Evolutionary conservation across 768 basidiomycete genomes (phyloP).

Genomic region (Clitopilus passeckerianus): DNA sequence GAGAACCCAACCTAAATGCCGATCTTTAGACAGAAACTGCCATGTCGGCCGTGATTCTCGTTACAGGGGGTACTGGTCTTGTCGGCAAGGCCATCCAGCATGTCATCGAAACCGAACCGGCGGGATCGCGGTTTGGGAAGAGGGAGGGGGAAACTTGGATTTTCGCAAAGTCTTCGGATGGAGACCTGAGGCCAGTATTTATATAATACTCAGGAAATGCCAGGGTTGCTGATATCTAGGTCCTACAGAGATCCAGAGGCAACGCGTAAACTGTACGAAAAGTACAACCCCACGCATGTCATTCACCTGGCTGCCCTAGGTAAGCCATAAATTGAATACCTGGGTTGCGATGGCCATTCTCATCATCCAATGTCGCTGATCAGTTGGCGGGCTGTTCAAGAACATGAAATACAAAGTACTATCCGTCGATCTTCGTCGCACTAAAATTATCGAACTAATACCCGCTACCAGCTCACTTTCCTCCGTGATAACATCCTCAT

Average conservation of each 20-base stretch:
- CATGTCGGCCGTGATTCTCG: conserved; percentile 56
- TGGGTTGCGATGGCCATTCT: background rate
- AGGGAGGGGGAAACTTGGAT: conserved; percentile 78
- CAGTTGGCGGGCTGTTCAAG: conserved; percentile 92
- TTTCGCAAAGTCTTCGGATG: conserved; percentile 75
- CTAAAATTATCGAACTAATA: background rate
- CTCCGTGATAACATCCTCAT: conserved; percentile 92
- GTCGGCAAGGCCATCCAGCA: conserved; percentile 83
- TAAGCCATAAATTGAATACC: conserved; percentile 25
- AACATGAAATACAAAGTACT: conserved; percentile 92
- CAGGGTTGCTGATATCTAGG: background rate
- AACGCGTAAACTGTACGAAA: conserved; percentile 74
- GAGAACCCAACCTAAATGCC: background rate
- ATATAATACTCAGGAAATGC: background rate
- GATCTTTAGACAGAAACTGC: background rate
- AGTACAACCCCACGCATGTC: conserved; percentile 92
- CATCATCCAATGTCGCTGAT: conserved; percentile 3
- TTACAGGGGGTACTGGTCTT: conserved; percentile 83
- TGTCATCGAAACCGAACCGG: conserved; percentile 73
- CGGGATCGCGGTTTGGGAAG: conserved; percentile 76
- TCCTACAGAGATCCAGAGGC: conserved; percentile 57
- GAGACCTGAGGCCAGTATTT: conserved; percentile 65
- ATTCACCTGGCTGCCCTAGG: conserved; percentile 94
- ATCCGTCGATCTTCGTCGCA: background rate
- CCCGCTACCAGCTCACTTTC: conserved; percentile 64